These are phyloP conservation scores for Phytopythium boreale DNA, from an alignment of 352 stramenopile species.

Conservation along the genomic window DNA sequence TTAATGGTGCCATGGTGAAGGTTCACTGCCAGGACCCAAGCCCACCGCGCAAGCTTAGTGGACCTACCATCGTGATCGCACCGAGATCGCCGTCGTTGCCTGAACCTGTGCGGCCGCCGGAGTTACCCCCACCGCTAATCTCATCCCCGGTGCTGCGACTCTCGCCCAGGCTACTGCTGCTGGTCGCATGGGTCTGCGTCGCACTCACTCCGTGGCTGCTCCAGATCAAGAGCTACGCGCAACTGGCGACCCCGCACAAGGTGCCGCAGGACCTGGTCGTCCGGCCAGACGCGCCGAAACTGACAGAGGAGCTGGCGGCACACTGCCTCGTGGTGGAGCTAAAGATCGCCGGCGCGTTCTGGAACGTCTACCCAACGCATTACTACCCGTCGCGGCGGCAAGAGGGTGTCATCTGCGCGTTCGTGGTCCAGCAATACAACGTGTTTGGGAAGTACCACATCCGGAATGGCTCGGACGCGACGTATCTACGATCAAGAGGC, in stretches of 20 bases:
- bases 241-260: slow-evolving; percentile 27
- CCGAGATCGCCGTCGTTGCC: background rate
- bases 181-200: slow-evolving; percentile 22
- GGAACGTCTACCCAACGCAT: slow-evolving; percentile 22
- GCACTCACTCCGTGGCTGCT: slow-evolving; percentile 30
- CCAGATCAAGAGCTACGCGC: slow-evolving; percentile 24
- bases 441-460: slow-evolving; percentile 14
- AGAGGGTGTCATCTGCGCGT: slow-evolving; percentile 17
- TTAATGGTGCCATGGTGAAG: background rate
- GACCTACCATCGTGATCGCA: background rate
- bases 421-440: slow-evolving; percentile 21
- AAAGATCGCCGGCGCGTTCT: slow-evolving; percentile 25
- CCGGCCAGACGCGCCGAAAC: slow-evolving; percentile 2
- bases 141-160: background rate
- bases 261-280: slow-evolving; percentile 25
- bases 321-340: slow-evolving; percentile 21
- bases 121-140: background rate
- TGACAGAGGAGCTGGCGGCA: slow-evolving; percentile 12
- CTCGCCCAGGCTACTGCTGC: slow-evolving; percentile 9
- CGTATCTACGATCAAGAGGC: background rate
- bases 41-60: background rate
- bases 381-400: slow-evolving; percentile 16
- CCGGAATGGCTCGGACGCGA: slow-evolving; percentile 14
- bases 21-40: background rate
- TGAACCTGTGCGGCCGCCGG: background rate